Percentiles rank a stretch among this genome's conserved stretches.
Evolutionary conservation across 495 filamentous ascomycete genomes (phyloP).

Genomic region (Penicillium roqueforti): DNA sequence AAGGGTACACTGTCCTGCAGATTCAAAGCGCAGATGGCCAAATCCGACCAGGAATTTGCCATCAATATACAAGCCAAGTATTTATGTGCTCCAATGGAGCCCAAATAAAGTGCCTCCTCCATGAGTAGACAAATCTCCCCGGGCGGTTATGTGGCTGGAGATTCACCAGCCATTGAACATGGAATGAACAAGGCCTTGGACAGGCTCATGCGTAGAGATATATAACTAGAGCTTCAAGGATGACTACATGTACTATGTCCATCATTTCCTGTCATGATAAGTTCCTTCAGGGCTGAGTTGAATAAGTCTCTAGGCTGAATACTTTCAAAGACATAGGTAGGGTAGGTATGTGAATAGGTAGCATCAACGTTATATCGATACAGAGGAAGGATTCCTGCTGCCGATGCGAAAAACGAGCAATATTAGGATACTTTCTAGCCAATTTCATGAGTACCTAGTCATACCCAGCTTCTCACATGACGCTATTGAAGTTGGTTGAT

Average conservation of each 20-base stretch:
- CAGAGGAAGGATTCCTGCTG: neutral
- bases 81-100: neutral
- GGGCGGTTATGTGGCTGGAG: neutral
- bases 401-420: neutral
- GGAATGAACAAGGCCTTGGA: neutral
- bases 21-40: neutral
- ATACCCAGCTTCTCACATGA: neutral
- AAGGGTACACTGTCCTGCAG: neutral
- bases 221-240: neutral
- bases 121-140: neutral
- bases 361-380: neutral
- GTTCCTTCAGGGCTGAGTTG: neutral
- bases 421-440: neutral
- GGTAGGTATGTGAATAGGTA: no score
- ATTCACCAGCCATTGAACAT: neutral
- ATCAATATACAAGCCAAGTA: neutral
- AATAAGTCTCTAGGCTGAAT: neutral
- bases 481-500: neutral
- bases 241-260: neutral
- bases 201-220: neutral
- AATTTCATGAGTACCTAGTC: neutral
- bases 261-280: neutral
- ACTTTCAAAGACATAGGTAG: neutral
- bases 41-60: constrained; percentile 1
- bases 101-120: neutral